Conservation (phyloP, 2,329 filamentous ascomycete genomes). For the Aspergillus puulaauensis region DNA sequence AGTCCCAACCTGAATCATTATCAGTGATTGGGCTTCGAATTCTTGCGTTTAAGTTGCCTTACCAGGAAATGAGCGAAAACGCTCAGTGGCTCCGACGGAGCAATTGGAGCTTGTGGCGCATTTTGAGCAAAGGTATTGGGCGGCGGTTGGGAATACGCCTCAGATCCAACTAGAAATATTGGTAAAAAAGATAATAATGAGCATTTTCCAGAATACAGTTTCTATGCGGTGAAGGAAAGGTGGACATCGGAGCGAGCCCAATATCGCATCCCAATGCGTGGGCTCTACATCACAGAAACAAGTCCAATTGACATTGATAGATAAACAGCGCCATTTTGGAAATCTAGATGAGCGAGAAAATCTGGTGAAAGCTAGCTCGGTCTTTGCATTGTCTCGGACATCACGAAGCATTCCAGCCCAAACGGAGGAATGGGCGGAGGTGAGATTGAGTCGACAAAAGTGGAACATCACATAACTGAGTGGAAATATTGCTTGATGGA, state of each 20-base stretch:
- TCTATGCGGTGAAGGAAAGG: background rate
- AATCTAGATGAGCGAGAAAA: background rate
- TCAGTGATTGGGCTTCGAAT: background rate
- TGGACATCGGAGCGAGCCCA: background rate
- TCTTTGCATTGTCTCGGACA: background rate
- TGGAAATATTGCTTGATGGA: background rate
- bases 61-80: slow-evolving; percentile 40
- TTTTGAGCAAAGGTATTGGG: slow-evolving; percentile 5
- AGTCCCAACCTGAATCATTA: slow-evolving; percentile 25
- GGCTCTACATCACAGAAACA: background rate
- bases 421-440: background rate
- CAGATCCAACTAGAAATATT: background rate
- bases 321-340: background rate
- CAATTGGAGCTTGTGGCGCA: background rate
- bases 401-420: background rate
- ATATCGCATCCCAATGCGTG: background rate
- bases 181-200: background rate
- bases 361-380: background rate
- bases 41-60: slow-evolving; percentile 7
- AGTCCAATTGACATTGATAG: background rate
- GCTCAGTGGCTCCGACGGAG: slow-evolving; percentile 19
- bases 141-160: background rate
- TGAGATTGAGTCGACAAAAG: background rate
- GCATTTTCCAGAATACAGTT: background rate
- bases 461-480: background rate